phyloP scores from a whole-genome alignment of 306 rosid genomes.

The Dryas alaskensis region DNA sequence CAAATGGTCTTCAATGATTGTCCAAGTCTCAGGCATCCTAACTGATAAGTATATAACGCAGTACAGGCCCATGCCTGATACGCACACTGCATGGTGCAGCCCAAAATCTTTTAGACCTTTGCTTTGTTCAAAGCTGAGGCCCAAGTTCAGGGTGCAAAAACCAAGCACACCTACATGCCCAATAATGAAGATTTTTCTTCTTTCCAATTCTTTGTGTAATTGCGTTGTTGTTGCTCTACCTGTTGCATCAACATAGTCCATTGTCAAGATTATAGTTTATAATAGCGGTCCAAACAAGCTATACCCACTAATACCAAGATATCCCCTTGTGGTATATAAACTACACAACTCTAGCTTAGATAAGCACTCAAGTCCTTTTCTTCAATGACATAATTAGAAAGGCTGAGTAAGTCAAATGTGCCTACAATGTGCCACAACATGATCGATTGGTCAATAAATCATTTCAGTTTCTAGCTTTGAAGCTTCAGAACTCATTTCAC shows the following conservation, averaged over 20 bases:
- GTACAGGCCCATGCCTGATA: too few relatives aligned
- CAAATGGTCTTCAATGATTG: not conserved
- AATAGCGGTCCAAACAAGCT: not conserved
- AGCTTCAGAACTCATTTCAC: too few relatives aligned
- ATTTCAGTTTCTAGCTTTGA: too few relatives aligned
- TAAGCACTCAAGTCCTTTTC: slow-evolving; percentile 10
- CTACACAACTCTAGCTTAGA: not conserved
- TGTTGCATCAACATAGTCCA: not conserved
- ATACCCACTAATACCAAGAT: not conserved
- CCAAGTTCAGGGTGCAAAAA: not conserved
- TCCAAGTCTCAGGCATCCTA: too few relatives aligned
- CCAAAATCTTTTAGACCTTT: too few relatives aligned
- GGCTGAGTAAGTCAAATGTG: not conserved
- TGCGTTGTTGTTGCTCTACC: not conserved
- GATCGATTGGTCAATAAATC: too few relatives aligned
- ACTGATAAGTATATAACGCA: too few relatives aligned
- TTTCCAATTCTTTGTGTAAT: not conserved
- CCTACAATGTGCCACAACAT: not conserved
- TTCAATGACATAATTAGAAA: not conserved
- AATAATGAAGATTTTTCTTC: not conserved
- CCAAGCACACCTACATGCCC: not conserved
- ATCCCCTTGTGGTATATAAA: not conserved
- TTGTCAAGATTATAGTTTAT: not conserved
- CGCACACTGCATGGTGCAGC: not conserved
- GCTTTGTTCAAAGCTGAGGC: too few relatives aligned